These are phyloP conservation scores for Aspergillus sparsus DNA, from an alignment of 495 filamentous ascomycete species.

Conservation along the genomic window DNA sequence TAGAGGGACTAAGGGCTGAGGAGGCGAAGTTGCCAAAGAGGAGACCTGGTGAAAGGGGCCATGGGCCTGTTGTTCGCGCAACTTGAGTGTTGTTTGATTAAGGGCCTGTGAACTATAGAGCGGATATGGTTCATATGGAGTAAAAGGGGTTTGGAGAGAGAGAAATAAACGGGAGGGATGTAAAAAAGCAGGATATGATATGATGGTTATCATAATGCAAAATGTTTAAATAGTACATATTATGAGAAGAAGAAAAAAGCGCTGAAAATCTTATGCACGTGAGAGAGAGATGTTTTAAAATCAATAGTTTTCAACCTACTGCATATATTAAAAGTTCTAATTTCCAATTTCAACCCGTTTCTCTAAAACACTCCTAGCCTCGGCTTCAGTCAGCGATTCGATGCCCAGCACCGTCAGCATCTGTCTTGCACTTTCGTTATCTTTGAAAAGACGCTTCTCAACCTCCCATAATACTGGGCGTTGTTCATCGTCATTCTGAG, in stretches of 20 bases:
- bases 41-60: conserved; percentile 36
- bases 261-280: neutral
- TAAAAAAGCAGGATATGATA: conserved; percentile 2
- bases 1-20: conserved; percentile 34
- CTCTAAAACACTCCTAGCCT: conserved; percentile 77
- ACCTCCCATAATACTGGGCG: conserved; percentile 66
- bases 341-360: conserved; percentile 69
- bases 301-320: neutral
- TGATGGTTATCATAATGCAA: neutral
- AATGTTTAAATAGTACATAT: neutral
- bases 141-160: neutral
- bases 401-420: conserved; percentile 68
- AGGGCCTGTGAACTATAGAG: neutral
- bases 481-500: conserved; percentile 20
- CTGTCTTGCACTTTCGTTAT: conserved; percentile 76
- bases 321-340: conserved; percentile 17
- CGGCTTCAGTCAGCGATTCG: conserved; percentile 62
- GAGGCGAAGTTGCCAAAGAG: conserved; percentile 20
- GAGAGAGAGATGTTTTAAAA: conserved; percentile 3
- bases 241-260: no score
- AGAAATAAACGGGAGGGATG: neutral
- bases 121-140: neutral
- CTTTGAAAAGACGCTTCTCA: conserved; percentile 73
- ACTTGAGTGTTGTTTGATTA: conserved; percentile 13
- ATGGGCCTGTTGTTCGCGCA: conserved; percentile 41